These are phyloP conservation scores for Picea glauca DNA, from an alignment of 75 land plant genomes.

Conservation along the genomic window DNA sequence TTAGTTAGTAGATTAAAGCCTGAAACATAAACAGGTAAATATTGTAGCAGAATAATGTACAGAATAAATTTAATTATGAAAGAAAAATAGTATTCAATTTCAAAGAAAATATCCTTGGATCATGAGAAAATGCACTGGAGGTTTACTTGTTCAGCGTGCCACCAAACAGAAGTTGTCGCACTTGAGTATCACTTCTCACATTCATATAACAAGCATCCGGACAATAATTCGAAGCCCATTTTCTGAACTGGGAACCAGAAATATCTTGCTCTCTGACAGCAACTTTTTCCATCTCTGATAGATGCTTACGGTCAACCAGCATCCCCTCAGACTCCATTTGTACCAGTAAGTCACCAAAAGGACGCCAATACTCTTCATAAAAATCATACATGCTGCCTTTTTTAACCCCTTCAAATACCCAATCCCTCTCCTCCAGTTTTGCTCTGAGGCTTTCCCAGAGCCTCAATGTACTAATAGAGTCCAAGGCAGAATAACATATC, in stretches of 20 bases:
- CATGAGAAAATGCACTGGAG: not conserved
- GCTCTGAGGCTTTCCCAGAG: conserved; percentile 67
- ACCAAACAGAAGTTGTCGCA: conserved; percentile 89
- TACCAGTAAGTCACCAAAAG: conserved; percentile 81
- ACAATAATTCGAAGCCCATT: conserved; percentile 85
- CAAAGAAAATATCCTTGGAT: not conserved
- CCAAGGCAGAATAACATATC: conserved; percentile 88
- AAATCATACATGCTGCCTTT: conserved; percentile 72
- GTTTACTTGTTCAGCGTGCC: conserved; percentile 49
- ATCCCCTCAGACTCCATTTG: conserved; percentile 88
- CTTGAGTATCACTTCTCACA: conserved; percentile 93
- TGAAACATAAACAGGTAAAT: not conserved
- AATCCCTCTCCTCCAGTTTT: conserved; percentile 36
- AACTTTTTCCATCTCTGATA: conserved; percentile 76
- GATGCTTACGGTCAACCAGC: conserved; percentile 78
- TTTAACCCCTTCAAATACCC: conserved; percentile 41
- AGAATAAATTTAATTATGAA: not conserved
- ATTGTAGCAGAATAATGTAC: not conserved
- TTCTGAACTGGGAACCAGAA: conserved; percentile 59
- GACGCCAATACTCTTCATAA: conserved; percentile 80
- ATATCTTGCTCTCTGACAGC: conserved; percentile 68
- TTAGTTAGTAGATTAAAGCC: not conserved
- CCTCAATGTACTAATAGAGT: conserved; percentile 75
- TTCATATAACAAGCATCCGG: conserved; percentile 87
- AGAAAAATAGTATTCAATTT: not conserved